A percentile compares a stretch with the other conserved stretches of the same genome.
phyloP scores from a whole-genome alignment of 345 rosid species.

The Hibiscus trionum region DNA sequence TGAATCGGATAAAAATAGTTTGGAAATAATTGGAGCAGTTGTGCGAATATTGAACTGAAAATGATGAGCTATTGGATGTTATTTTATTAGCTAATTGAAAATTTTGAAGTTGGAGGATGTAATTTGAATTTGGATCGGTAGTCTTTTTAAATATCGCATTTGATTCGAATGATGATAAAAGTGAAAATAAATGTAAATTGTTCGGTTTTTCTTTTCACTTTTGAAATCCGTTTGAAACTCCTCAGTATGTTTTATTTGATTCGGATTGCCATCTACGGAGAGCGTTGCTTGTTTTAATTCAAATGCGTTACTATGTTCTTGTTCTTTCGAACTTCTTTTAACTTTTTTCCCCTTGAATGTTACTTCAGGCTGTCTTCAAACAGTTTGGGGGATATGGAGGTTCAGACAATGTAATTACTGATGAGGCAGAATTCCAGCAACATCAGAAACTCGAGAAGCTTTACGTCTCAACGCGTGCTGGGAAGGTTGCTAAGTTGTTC shows the following conservation, averaged over 20 bases:
- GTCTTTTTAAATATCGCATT: neutral
- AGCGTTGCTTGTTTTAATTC: neutral
- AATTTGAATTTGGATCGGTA: neutral
- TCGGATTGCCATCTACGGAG: slow-evolving; percentile 4
- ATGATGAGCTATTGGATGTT: neutral
- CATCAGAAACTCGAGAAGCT: slow-evolving; percentile 93
- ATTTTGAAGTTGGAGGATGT: neutral
- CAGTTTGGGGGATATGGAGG: slow-evolving; percentile 95
- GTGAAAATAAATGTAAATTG: neutral
- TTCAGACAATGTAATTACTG: slow-evolving; percentile 56
- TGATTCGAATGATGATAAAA: neutral
- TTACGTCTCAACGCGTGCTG: slow-evolving; percentile 80
- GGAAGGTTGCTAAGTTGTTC: slow-evolving; percentile 49
- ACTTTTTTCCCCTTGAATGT: neutral
- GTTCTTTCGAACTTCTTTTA: neutral
- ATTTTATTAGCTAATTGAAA: neutral
- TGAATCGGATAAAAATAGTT: neutral
- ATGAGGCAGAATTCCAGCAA: slow-evolving; percentile 64
- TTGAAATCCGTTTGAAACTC: slow-evolving; percentile 11
- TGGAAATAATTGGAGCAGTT: neutral
- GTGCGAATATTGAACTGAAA: slow-evolving; percentile 1
- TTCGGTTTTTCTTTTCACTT: neutral
- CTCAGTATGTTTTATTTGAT: neutral
- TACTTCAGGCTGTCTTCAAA: slow-evolving; percentile 73
- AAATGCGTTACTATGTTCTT: neutral